Evolutionary conservation across 495 filamentous ascomycete species (phyloP).

Genomic region (Tirmania nivea): DNA sequence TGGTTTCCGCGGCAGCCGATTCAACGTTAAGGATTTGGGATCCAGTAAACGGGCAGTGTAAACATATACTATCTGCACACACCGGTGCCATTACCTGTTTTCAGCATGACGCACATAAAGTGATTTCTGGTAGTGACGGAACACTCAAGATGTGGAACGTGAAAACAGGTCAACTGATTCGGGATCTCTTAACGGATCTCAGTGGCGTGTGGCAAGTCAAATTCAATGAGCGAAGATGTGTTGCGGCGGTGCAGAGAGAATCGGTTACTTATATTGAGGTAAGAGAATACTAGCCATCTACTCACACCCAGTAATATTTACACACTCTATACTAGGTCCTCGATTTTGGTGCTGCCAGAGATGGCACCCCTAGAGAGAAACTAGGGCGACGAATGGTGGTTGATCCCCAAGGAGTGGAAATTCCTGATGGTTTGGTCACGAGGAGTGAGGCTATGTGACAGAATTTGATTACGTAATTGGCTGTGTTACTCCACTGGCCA

Average conservation of each 20-base stretch:
- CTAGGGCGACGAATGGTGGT: conserved; percentile 65
- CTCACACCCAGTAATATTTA: neutral
- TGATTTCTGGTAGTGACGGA: conserved; percentile 86
- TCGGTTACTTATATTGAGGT: conserved; percentile 92
- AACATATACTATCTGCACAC: conserved; percentile 70
- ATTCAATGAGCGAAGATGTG: conserved; percentile 87
- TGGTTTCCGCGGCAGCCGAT: conserved; percentile 90
- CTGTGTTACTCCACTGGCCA: no score
- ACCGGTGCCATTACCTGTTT: conserved; percentile 98
- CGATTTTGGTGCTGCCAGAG: conserved; percentile 76
- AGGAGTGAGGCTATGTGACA: neutral
- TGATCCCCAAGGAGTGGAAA: conserved; percentile 34
- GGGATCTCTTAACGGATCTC: conserved; percentile 87
- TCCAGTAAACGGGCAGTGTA: conserved; percentile 78
- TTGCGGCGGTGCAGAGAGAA: conserved; percentile 87
- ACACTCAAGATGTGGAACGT: conserved; percentile 99
- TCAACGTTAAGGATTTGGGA: conserved; percentile 95
- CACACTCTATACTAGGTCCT: conserved; percentile 40
- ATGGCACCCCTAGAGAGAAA: conserved; percentile 50
- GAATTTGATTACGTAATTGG: no score
- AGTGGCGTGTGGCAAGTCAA: conserved; percentile 97
- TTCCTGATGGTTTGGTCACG: neutral
- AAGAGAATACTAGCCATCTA: conserved; percentile 20
- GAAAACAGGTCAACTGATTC: conserved; percentile 69
- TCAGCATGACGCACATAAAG: conserved; percentile 90